Evolutionary conservation across 2,329 filamentous ascomycete genomes (phyloP).

Genomic region (Aspergillus persii): DNA sequence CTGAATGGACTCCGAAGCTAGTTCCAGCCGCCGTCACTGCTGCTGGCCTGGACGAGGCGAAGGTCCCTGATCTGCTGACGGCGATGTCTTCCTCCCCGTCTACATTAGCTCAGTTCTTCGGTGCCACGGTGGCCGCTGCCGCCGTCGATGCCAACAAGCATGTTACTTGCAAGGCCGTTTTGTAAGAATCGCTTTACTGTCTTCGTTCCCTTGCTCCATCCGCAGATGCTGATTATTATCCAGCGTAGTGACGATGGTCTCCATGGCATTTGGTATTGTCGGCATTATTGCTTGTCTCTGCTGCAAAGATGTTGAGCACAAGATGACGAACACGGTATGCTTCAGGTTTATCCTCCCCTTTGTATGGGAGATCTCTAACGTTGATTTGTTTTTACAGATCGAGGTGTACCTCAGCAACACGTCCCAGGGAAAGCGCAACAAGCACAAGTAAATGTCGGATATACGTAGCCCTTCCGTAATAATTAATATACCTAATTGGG

Average conservation of each 20-base stretch:
- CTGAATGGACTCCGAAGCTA: constrained; percentile 28
- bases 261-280: constrained; percentile 31
- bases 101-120: constrained; percentile 16
- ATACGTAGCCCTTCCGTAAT: not conserved
- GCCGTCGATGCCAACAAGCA: constrained; percentile 19
- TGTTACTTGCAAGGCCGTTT: constrained; percentile 26
- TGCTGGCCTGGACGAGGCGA: constrained; percentile 34
- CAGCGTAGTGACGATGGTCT: constrained; percentile 28
- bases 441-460: not conserved
- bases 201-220: no score
- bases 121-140: constrained; percentile 19
- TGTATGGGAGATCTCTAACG: not conserved
- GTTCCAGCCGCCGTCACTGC: constrained; percentile 36
- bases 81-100: constrained; percentile 22
- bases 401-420: not conserved
- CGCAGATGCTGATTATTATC: not conserved
- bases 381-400: not conserved
- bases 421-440: not conserved
- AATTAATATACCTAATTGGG: no score
- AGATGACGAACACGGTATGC: constrained; percentile 36
- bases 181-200: constrained; percentile 12
- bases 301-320: constrained; percentile 32
- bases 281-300: constrained; percentile 29
- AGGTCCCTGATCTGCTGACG: constrained; percentile 28
- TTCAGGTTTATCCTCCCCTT: not conserved